Evolutionary conservation across 1,139 yeast genomes (phyloP).

Genomic region (Sugiyamaella grinbergsii): DNA sequence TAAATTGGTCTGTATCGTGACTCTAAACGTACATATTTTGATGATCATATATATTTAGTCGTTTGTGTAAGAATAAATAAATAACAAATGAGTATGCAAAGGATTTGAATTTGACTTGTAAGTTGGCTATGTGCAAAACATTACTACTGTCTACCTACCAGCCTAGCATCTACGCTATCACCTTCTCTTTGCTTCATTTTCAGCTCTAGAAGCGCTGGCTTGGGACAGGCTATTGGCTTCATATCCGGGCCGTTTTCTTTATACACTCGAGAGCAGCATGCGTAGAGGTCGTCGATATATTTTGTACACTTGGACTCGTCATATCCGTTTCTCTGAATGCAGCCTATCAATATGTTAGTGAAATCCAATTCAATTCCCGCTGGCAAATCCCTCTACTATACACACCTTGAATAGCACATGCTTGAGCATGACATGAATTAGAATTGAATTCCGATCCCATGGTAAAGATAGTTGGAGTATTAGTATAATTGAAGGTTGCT

Average conservation of each 20-base stretch:
- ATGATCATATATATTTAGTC: constrained; percentile 3
- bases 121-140: constrained; percentile 1
- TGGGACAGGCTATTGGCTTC: constrained; percentile 67
- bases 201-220: constrained; percentile 53
- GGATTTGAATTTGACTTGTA: too few species aligned
- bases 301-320: constrained; percentile 65
- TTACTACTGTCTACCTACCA: constrained; percentile 16
- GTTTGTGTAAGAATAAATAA: not conserved
- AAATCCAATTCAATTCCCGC: not conserved
- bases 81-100: too few species aligned
- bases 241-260: constrained; percentile 54
- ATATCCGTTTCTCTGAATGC: constrained; percentile 56
- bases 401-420: constrained; percentile 34
- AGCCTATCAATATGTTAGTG: constrained; percentile 40
- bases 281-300: constrained; percentile 60
- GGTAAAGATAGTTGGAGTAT: not conserved
- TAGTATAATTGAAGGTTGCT: constrained; percentile 1
- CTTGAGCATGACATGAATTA: constrained; percentile 28
- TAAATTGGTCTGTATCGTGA: constrained; percentile 30
- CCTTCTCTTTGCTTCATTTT: constrained; percentile 56
- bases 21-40: constrained; percentile 32
- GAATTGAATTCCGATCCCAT: constrained; percentile 8
- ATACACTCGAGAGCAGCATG: constrained; percentile 64
- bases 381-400: not conserved
- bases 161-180: constrained; percentile 36